Evolutionary conservation across 2,329 filamentous ascomycete genomes (phyloP), one percentile per base, ranked within the genome.

Genomic region (Xylaria sp.): DNA sequence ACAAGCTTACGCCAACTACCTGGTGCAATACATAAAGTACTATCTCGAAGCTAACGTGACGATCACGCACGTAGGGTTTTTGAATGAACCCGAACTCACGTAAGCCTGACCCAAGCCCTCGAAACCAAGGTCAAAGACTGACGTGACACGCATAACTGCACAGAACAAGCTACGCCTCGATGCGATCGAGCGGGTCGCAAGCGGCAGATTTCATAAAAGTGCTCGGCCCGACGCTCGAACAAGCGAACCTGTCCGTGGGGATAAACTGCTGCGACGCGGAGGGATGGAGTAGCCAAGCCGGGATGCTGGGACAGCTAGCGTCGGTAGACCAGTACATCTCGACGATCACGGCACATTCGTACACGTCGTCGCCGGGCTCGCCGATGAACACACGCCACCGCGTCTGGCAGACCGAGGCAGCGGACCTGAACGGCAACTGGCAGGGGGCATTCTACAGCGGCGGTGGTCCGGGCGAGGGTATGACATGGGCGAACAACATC

Each of bases 361-460:
- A 76, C 65, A 74, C 69, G 5, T 68, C 69, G 1, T 72, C 74
- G 6, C 71, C 74, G 1, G 72, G 66, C 22, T 73, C 69, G n/a
- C 69, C 73, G 9, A 71, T 74, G 53, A 61, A 69, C 44, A 75
- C 73, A 15, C 61, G 68, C 4, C 75, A 79, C 27, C 76, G 77
- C 42, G 80, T 79, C 25, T 85, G 83, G 84, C 78, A 84, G 66
- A 84, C 83, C 0, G 83, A 85, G 68, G 81, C 78, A 31, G 79
- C 66, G 77, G 83, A 79, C 3, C 78, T 80, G 15, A 76, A 76
- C 20, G 75, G 72, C 0, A 77, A 74, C 47, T 78, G 73, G 49
- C 76, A 79, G 7, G 77, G 66, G 5, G 74, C 75, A 11, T 85
- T 81, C 79, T 83, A 82, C 66, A 70, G 71, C 5, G 77, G 72